Evolutionary conservation across 305 asterid species (phyloP), one percentile per base, ranked within the genome.

Genomic region (Withania somnifera): DNA sequence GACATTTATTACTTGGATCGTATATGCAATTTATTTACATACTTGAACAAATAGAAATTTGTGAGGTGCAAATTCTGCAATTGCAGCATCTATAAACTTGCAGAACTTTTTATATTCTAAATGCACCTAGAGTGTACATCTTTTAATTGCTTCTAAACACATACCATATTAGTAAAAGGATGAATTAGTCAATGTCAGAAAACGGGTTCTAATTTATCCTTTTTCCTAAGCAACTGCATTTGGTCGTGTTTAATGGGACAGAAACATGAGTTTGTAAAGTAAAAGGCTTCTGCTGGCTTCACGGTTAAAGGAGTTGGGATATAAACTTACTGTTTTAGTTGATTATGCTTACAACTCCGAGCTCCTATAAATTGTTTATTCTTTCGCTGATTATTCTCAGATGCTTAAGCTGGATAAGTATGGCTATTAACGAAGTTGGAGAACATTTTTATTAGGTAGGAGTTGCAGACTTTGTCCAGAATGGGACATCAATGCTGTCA

Each of bases 401-500:
- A 51, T 22, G 52, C 57, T 20, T 20, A 28, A 47, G n/a, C 63
- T 76, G 47, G 64, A 28, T 11, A 17, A 76, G 51, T 67, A 36
- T 17, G 51, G 80, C 75, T 82, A 15, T 15, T 13, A 14, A 52
- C 30, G 57, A 68, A 28, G 68, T 81, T 60, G 28, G 36, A 40
- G 69, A 71, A 68, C 24, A 45, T 54, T 53, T 78, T 77, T 68
- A 67, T 32, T 54, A 95, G 99, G 90, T 94, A 87, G 87, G 97
- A 89, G 98, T 92, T 77, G 90, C 90, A 52, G 99, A 93, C 85
- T 79, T 90, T 11, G 88, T 90, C n/a, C 90, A 84, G 77, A 58
- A 73, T 30, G 24, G 40, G n/a, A 60, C 60, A 34, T 24, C 87
- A 2, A 57, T 73, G 68, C 82, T 91, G 40, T 28, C 80, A 51